A percentile compares a stretch with the other conserved stretches of the same genome.
Conservation (phyloP, 2,329 filamentous ascomycete genomes). For the Diaporthe humulicola region DNA sequence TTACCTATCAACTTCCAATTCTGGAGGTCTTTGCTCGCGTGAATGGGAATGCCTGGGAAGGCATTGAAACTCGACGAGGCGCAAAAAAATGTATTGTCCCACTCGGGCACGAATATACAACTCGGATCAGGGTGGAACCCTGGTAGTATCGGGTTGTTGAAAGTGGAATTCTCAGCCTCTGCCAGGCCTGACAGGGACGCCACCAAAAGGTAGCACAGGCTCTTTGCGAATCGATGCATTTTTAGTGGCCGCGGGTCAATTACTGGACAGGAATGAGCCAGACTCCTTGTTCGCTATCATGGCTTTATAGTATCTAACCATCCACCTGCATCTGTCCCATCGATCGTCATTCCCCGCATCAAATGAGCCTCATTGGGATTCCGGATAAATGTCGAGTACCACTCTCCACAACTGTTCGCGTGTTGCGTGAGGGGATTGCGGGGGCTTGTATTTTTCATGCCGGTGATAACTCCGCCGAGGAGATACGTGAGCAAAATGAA, state of each 20-base stretch:
- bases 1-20: constrained; percentile 54
- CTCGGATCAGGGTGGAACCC: constrained; percentile 60
- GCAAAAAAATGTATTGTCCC: constrained; percentile 57
- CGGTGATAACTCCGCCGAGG: constrained; percentile 20
- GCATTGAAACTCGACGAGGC: constrained; percentile 58
- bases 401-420: constrained; percentile 1
- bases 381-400: constrained; percentile 12
- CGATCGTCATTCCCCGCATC: constrained; percentile 10
- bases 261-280: neutral
- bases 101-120: constrained; percentile 54
- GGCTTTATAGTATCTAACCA: neutral
- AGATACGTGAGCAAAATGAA: neutral
- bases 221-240: neutral
- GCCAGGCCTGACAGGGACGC: neutral
- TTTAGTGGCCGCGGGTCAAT: neutral
- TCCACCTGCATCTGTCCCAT: neutral
- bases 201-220: neutral
- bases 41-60: constrained; percentile 59
- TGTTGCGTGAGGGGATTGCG: constrained; percentile 15
- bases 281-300: too few species aligned
- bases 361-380: neutral
- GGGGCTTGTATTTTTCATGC: neutral
- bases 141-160: constrained; percentile 56
- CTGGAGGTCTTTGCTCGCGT: constrained; percentile 58
- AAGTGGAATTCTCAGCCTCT: constrained; percentile 44